A percentile compares a stretch with the other conserved stretches of the same genome.
Conservation (phyloP, 2,329 filamentous ascomycete species). For the Talaromyces sp. region DNA sequence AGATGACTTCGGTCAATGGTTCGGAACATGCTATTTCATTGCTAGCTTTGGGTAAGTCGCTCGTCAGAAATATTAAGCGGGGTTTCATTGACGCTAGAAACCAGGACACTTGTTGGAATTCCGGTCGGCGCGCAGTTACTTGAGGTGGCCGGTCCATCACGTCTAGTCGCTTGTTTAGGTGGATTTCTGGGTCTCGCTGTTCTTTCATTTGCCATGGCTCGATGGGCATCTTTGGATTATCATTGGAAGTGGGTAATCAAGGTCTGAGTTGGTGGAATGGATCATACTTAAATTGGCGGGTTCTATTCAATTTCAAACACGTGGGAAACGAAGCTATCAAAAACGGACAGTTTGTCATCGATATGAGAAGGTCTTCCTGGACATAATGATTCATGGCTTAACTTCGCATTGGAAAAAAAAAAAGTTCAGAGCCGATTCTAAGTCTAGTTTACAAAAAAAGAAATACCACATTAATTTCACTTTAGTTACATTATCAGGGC, state of each 20-base stretch:
- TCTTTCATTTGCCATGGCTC: background rate
- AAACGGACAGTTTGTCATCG: too few relatives aligned
- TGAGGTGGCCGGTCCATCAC: slow-evolving; percentile 3
- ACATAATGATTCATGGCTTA: too few relatives aligned
- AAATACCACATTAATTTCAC: too few relatives aligned
- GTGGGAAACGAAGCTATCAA: too few relatives aligned
- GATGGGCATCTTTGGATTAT: slow-evolving; percentile 6
- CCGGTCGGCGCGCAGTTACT: slow-evolving; percentile 8
- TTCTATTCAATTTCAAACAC: too few relatives aligned
- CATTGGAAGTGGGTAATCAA: slow-evolving; percentile 8
- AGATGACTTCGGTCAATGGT: slow-evolving; percentile 8
- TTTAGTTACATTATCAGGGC: too few relatives aligned
- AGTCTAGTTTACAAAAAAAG: too few relatives aligned
- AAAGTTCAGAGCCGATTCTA: too few relatives aligned
- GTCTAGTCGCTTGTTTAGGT: slow-evolving; percentile 1
- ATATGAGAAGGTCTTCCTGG: too few relatives aligned
- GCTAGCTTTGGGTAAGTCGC: slow-evolving; percentile 5
- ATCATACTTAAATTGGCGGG: too few relatives aligned
- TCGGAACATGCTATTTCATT: slow-evolving; percentile 5
- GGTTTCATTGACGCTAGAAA: background rate
- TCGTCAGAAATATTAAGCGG: background rate
- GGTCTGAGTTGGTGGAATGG: background rate
- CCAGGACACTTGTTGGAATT: slow-evolving; percentile 2
- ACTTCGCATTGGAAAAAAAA: too few relatives aligned
- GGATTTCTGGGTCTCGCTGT: slow-evolving; percentile 1